These are phyloP conservation scores for Circinella minor DNA, from an alignment of 371 early-diverging fungal species.

Conservation along the genomic window DNA sequence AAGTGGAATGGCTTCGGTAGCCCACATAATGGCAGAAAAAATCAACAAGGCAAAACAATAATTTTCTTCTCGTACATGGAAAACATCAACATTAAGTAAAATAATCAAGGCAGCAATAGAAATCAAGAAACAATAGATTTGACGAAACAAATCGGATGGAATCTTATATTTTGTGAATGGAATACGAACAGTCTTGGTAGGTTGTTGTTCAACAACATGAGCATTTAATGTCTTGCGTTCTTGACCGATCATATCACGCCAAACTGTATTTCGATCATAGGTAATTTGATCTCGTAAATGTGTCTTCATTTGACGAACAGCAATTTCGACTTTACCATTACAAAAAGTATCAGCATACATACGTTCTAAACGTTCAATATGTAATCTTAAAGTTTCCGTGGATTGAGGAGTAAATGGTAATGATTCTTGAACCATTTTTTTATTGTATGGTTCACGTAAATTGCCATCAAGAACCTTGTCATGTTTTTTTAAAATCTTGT, in stretches of 20 bases:
- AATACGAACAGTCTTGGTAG: conserved; percentile 46
- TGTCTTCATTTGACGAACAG: conserved; percentile 67
- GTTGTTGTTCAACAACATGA: conserved; percentile 53
- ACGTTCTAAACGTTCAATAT: conserved; percentile 61
- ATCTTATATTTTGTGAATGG: conserved; percentile 35
- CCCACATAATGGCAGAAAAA: conserved; percentile 72
- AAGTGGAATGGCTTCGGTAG: conserved; percentile 82
- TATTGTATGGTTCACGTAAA: conserved; percentile 56
- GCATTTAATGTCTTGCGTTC: conserved; percentile 67
- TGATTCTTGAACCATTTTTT: conserved; percentile 60
- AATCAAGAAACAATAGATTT: conserved; percentile 34
- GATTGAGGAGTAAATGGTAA: conserved; percentile 66
- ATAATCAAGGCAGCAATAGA: conserved; percentile 62
- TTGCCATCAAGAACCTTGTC: conserved; percentile 83
- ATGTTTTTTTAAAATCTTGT: conserved; percentile 96
- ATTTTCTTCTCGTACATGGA: conserved; percentile 65
- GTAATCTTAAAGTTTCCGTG: conserved; percentile 44
- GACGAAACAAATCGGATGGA: conserved; percentile 28
- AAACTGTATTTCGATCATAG: conserved; percentile 82
- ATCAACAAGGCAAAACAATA: conserved; percentile 71
- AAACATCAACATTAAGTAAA: conserved; percentile 60
- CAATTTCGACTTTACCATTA: conserved; percentile 53
- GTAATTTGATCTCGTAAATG: conserved; percentile 74
- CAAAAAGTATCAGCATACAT: conserved; percentile 72
- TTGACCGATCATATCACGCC: conserved; percentile 81